Evolutionary conservation across 2,329 filamentous ascomycete genomes (phyloP).

Genomic region (Talaromyces sp.): DNA sequence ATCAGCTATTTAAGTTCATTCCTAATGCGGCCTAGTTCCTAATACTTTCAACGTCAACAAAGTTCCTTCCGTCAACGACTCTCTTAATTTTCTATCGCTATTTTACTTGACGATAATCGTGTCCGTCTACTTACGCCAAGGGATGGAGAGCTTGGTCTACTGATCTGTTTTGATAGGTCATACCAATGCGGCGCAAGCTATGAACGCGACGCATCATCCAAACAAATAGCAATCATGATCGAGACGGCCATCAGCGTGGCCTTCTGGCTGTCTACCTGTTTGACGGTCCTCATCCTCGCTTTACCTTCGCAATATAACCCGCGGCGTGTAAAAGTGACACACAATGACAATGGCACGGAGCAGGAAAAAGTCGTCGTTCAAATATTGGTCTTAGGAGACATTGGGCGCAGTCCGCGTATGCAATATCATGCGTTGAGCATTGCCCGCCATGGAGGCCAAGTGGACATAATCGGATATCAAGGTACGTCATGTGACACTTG

Average conservation of each 20-base stretch:
- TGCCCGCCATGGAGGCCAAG: constrained; percentile 72
- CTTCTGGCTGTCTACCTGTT: constrained; percentile 45
- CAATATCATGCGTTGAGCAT: constrained; percentile 96
- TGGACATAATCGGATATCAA: constrained; percentile 83
- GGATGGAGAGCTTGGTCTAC: background rate
- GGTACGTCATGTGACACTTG: constrained; percentile 48
- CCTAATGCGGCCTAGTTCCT: background rate
- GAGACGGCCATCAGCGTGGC: constrained; percentile 34
- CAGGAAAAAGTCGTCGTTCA: constrained; percentile 58
- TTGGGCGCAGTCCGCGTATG: constrained; percentile 95
- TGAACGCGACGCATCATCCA: background rate
- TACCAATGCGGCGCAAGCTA: background rate
- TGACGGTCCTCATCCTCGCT: constrained; percentile 51
- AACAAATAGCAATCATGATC: constrained; percentile 29
- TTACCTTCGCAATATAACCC: constrained; percentile 52
- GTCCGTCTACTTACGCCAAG: background rate
- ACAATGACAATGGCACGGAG: constrained; percentile 21
- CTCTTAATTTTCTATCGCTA: too few species aligned
- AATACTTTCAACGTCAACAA: background rate
- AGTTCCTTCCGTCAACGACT: background rate
- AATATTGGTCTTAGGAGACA: constrained; percentile 88
- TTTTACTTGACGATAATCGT: background rate
- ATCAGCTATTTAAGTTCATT: background rate
- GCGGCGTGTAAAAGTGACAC: constrained; percentile 23
- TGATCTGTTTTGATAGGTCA: background rate